Conservation (phyloP, 2,329 filamentous ascomycete species). For the Neobulgaria alba region DNA sequence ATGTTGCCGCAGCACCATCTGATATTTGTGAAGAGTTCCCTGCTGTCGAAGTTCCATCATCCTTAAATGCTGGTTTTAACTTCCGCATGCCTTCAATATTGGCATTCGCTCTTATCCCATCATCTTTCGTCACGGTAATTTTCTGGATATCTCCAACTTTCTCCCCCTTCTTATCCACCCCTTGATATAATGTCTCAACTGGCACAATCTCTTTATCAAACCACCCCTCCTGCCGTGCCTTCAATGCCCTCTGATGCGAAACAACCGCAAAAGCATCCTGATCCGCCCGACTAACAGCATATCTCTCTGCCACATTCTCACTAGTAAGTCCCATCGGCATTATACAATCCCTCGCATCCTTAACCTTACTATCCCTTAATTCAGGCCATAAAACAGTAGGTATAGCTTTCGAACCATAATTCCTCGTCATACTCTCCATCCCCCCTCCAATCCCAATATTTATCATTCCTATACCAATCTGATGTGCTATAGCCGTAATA, state of each 20-base stretch:
- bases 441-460: conserved; percentile 73
- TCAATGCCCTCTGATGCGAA: conserved; percentile 64
- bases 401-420: conserved; percentile 80
- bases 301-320: conserved; percentile 78
- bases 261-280: conserved; percentile 76
- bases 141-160: conserved; percentile 46
- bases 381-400: conserved; percentile 73
- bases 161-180: conserved; percentile 51
- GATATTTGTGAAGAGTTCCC: conserved; percentile 82
- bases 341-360: conserved; percentile 75
- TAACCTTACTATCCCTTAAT: conserved; percentile 51
- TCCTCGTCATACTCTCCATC: conserved; percentile 94
- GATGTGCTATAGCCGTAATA: conserved; percentile 64
- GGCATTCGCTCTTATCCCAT: conserved; percentile 67
- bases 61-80: conserved; percentile 79
- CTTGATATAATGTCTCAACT: conserved; percentile 61
- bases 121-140: conserved; percentile 67
- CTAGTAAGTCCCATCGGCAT: conserved; percentile 91
- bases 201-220: conserved; percentile 77
- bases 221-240: conserved; percentile 57
- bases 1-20: conserved; percentile 75
- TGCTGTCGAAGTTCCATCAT: conserved; percentile 69
- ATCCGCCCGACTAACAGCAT: conserved; percentile 62
- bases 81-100: conserved; percentile 62
- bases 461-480: conserved; percentile 67